phyloP scores from a whole-genome alignment of 129 eudicot genomes.

The Lactuca sativa region DNA sequence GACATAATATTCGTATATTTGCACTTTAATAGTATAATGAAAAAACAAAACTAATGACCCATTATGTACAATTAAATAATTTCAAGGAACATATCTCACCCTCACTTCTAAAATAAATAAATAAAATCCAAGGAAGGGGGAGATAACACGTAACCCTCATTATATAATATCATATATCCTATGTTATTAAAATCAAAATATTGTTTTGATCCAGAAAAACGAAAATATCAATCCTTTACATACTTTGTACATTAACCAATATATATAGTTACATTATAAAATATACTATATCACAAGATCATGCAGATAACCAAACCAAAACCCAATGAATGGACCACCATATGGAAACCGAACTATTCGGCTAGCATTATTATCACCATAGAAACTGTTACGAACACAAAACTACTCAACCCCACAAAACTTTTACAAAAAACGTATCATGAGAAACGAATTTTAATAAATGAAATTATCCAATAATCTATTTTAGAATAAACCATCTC shows the following conservation, averaged over 20 bases:
- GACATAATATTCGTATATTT: too few relatives aligned
- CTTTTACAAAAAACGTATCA: slow-evolving; percentile 7
- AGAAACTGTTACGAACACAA: slow-evolving; percentile 22
- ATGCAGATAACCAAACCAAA: not conserved
- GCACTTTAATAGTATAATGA: too few relatives aligned
- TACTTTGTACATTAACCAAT: not conserved
- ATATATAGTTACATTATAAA: too few relatives aligned
- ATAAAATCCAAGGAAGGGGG: too few relatives aligned
- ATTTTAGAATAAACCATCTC: slow-evolving; percentile 19
- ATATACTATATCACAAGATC: too few relatives aligned
- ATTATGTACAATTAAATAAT: too few relatives aligned
- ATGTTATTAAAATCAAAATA: too few relatives aligned
- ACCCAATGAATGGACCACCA: slow-evolving; percentile 26
- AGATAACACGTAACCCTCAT: too few relatives aligned
- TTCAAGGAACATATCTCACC: too few relatives aligned
- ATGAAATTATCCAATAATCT: not conserved
- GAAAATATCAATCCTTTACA: not conserved
- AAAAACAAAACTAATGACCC: too few relatives aligned
- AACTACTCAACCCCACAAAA: slow-evolving; percentile 23
- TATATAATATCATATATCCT: too few relatives aligned
- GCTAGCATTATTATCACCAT: slow-evolving; percentile 28
- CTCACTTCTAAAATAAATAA: too few relatives aligned
- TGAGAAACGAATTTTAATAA: slow-evolving; percentile 20
- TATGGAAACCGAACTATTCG: slow-evolving; percentile 27
- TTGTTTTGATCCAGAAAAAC: not conserved